A percentile compares a stretch with the other conserved stretches of the same genome.
Evolutionary conservation across 2,329 filamentous ascomycete species (phyloP).

Genomic region (Huntiella bhutanensis): DNA sequence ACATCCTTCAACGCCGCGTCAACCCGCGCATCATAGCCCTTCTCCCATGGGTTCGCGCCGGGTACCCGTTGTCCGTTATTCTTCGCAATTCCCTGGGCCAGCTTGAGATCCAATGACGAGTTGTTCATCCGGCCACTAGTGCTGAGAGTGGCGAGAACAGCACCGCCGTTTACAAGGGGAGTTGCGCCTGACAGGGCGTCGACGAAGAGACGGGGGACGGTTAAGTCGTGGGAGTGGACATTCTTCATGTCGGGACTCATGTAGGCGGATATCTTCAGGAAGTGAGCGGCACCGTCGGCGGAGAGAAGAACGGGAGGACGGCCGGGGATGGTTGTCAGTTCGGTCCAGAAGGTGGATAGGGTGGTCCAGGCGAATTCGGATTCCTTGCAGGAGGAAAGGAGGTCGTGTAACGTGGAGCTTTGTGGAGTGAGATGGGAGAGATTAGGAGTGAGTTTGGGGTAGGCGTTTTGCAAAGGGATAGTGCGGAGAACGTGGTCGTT

Average conservation of each 20-base stretch:
- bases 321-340: constrained; percentile 39
- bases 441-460: constrained; percentile 23
- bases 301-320: constrained; percentile 48
- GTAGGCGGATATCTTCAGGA: constrained; percentile 66
- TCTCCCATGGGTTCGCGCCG: constrained; percentile 32
- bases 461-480: constrained; percentile 26
- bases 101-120: constrained; percentile 48
- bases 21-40: constrained; percentile 37
- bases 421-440: constrained; percentile 38
- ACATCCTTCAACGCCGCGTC: constrained; percentile 33
- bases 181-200: constrained; percentile 46
- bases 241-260: constrained; percentile 47
- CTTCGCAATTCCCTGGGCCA: constrained; percentile 35
- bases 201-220: constrained; percentile 55
- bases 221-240: constrained; percentile 75
- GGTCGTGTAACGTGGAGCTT: constrained; percentile 44
- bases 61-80: constrained; percentile 21
- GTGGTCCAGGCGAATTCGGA: constrained; percentile 61
- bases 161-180: constrained; percentile 51
- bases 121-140: constrained; percentile 48
- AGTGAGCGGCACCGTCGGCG: constrained; percentile 61
- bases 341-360: constrained; percentile 63
- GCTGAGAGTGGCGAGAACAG: constrained; percentile 56
- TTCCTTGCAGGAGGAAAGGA: constrained; percentile 55
- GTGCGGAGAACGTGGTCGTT: constrained; percentile 46